Percentiles rank a stretch among this genome's conserved stretches.
Conservation (phyloP, 805 yeast genomes). For the Ogataea naganishii region DNA sequence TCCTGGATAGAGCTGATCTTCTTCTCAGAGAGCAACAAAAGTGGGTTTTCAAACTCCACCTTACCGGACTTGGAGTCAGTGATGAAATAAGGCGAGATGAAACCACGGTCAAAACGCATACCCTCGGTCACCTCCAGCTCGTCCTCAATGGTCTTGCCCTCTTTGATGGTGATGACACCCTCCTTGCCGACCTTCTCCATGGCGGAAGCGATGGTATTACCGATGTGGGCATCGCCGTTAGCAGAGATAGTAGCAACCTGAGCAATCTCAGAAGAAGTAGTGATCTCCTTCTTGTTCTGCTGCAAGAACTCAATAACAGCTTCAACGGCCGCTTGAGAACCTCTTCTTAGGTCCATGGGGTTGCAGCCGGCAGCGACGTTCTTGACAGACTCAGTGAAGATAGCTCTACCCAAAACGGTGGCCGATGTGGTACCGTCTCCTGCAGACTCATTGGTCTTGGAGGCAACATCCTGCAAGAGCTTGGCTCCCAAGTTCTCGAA, state of each 20-base stretch:
- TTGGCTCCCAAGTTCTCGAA: conserved; percentile 96
- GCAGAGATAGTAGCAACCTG: conserved; percentile 98
- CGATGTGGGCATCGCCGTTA: conserved; percentile 91
- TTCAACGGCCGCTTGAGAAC: conserved; percentile 94
- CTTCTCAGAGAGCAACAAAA: conserved; percentile 83
- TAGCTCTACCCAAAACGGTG: conserved; percentile 91
- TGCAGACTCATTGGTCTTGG: conserved; percentile 93
- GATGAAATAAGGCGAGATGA: conserved; percentile 92
- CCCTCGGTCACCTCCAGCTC: conserved; percentile 97
- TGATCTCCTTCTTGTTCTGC: conserved; percentile 82
- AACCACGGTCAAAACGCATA: conserved; percentile 97
- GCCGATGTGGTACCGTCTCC: conserved; percentile 99
- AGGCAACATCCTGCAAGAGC: conserved; percentile 91
- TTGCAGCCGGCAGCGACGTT: conserved; percentile 98
- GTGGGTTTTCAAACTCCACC: conserved; percentile 92
- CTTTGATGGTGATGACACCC: conserved; percentile 97
- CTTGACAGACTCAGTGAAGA: conserved; percentile 90
- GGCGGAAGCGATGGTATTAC: conserved; percentile 84
- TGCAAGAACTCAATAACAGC: conserved; percentile 82
- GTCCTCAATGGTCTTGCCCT: conserved; percentile 94
- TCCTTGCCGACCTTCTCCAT: conserved; percentile 99
- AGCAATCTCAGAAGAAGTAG: conserved; percentile 90
- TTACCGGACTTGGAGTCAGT: conserved; percentile 89
- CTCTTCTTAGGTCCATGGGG: conserved; percentile 97
- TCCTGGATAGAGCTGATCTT: conserved; percentile 86